Conservation (phyloP, 129 eudicot genomes). For the Escallonia rubra region DNA sequence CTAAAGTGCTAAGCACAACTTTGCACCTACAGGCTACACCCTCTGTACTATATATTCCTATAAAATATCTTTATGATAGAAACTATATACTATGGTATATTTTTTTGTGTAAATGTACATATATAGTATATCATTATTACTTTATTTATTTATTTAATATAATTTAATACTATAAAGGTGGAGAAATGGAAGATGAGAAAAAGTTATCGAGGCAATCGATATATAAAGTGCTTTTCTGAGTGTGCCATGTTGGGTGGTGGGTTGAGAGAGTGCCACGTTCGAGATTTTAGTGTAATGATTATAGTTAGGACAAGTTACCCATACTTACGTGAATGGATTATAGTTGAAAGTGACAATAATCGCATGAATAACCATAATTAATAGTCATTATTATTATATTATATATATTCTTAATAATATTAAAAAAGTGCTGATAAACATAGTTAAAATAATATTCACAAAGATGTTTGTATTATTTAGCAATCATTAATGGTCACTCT, state of each 20-base stretch:
- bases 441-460: neutral
- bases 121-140: too few relatives aligned
- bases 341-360: too few relatives aligned
- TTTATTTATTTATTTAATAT: too few relatives aligned
- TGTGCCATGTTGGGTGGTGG: neutral
- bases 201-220: conserved; percentile 4
- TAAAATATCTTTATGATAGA: too few relatives aligned
- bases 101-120: neutral
- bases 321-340: too few relatives aligned
- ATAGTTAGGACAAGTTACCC: too few relatives aligned
- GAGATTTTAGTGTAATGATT: neutral
- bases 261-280: neutral
- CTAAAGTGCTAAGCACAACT: too few relatives aligned
- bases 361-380: neutral
- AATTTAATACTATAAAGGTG: neutral
- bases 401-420: too few relatives aligned
- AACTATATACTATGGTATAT: too few relatives aligned
- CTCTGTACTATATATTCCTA: too few relatives aligned
- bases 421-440: too few relatives aligned
- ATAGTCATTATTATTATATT: neutral
- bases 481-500: neutral
- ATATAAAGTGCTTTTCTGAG: neutral
- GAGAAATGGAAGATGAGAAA: neutral
- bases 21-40: too few relatives aligned
- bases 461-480: neutral